Evolutionary conservation across 176 grass and related monocot species (phyloP).

Genomic region (Puccinellia tenuiflora): DNA sequence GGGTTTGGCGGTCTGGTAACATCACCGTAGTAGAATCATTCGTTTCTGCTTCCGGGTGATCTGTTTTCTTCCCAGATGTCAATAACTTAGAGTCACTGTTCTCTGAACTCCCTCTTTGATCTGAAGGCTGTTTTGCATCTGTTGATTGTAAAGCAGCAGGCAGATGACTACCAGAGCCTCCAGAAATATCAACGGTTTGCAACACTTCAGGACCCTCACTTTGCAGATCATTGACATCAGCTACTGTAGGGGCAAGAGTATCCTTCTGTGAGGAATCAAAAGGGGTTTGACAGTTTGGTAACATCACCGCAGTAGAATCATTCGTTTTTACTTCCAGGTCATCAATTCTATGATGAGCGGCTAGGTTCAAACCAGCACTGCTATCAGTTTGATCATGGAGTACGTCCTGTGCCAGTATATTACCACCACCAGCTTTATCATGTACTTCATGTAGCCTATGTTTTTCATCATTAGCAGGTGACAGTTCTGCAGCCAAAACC

Average conservation of each 20-base stretch:
- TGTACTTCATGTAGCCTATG: slow-evolving; percentile 7
- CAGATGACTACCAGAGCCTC: background rate
- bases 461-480: slow-evolving; percentile 14
- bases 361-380: background rate
- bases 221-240: slow-evolving; percentile 12
- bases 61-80: background rate
- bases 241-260: background rate
- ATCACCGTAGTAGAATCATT: background rate
- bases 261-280: slow-evolving; percentile 4
- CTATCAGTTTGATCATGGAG: slow-evolving; percentile 17
- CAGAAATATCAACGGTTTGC: background rate
- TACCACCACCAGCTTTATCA: slow-evolving; percentile 8
- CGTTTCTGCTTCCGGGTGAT: background rate
- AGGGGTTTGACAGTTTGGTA: background rate
- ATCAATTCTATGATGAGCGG: background rate
- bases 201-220: background rate
- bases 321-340: background rate
- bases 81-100: background rate
- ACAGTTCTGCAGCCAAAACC: slow-evolving; percentile 3
- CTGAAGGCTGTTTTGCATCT: background rate
- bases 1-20: background rate
- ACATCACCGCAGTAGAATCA: background rate
- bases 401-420: background rate
- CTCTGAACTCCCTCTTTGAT: background rate
- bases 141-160: slow-evolving; percentile 14